Evolutionary conservation across 2,329 filamentous ascomycete genomes (phyloP), one percentile per base, ranked within the genome.

Genomic region (Phyllosticta capitalensis): DNA sequence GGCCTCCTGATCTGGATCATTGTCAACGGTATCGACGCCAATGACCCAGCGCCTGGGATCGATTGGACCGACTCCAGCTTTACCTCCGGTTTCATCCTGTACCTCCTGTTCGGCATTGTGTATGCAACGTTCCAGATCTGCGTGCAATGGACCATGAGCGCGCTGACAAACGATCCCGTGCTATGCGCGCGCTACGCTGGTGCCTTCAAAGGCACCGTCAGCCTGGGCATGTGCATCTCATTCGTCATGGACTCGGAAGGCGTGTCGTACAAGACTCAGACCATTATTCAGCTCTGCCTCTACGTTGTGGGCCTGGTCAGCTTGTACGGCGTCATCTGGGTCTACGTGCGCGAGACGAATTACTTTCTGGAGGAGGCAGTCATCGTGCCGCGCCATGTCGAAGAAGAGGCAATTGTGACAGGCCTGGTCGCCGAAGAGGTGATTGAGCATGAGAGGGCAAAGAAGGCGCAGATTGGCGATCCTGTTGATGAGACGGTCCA

Each of bases 291-390:
- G 57, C 60, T 66, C 24, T 59, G 54, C 10, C 51, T 64, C 28
- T 65, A 65, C 54, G 56, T 30, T 12, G 54, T 64, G 3, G 65
- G 65, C 17, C 38, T 61, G 9, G 55, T 62, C 19, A 59, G 55
- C 26, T 30, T 66, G 26, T 30, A 62, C 24, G 20, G 28, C 50
- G 59, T 66, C 53, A 61, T 65, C 21, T 61, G 50, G 53, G 51
- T 53, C 24, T 62, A 56, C 22, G 63, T 66, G 24, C 59, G 38
- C n/a, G 56, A 64, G 22, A 65, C 65, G 9, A 66, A 66, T 49
- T 66, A 66, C 49, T 65, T 66, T 55, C 30, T 61, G 17, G 65
- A 66, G 52, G 61, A 63, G 12, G 61, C 61, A 45, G 65, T 65
- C 33, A 65, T 66, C 33, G 65, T 66, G 17, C 65, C 65, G 17